Base-by-base conservation (phyloP, 306 rosid species). In the Medicago ruthenica region DNA sequence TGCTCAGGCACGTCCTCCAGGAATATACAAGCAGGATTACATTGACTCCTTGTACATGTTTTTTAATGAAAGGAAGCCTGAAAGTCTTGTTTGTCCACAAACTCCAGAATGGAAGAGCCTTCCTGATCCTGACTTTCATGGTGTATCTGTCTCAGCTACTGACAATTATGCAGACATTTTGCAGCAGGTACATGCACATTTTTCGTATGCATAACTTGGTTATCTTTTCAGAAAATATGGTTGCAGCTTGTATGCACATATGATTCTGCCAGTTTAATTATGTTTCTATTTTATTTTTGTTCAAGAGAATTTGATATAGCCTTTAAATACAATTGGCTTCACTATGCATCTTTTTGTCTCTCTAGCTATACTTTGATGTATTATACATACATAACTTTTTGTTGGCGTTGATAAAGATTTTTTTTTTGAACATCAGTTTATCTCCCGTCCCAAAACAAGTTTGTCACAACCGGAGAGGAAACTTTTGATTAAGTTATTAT, bases 21-120 rank as follows among this genome's bases (percentile, higher is more conserved):
- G 98, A 83, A 95, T 95, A 80, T 95, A 95, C 85, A 95, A 95
- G 81, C 91, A 89, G 39, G 97, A 95, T 71, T 95, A 95, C 66
- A 83, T 95, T 76, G 97, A 95, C 37, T 90, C 92, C 3, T 76
- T 95, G 21, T 95, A 92, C 78, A 47, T 79, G 57, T 92, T 84
- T 86, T 90, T 89, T 82, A 89, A 85, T 80, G 97, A 95, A 90
- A 87, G 67, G 77, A 95, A 85, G 83, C 97, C 97, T 27, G 93
- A 83, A 80, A 80, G 68, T 73, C 74, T 90, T 85, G 84, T 84
- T 71, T 95, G 96, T 74, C 98, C 97, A 34, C 70, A 79, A 71
- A 92, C 97, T 65, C 98, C 98, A 37, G 98, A 92, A 68, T 95
- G 98, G 98, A 95, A 92, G 85, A 87, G 92, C 75, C 85, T 86